Conservation (phyloP, 73 alveolate species). For the Tetrahymena borealis region DNA sequence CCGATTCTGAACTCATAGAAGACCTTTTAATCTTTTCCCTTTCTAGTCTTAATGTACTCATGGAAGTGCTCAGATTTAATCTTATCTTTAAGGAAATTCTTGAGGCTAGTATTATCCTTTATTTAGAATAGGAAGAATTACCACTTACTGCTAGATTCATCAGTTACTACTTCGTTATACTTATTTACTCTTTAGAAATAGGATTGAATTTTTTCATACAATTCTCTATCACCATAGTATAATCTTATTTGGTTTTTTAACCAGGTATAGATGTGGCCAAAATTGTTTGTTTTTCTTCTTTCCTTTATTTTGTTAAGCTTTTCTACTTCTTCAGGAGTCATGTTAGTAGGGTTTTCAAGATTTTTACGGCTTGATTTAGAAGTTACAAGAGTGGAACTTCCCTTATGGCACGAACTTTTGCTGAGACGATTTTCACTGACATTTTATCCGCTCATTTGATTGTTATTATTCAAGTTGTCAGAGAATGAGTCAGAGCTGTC, state of each 20-base stretch:
- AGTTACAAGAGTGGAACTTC: neutral
- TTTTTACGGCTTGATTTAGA: neutral
- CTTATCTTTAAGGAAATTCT: neutral
- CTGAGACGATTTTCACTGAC: neutral
- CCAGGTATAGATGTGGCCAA: neutral
- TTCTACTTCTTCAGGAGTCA: neutral
- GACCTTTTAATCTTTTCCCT: neutral
- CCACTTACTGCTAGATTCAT: constrained; percentile 1
- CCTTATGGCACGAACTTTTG: neutral
- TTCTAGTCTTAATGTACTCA: neutral
- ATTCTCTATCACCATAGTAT: neutral
- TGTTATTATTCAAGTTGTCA: neutral
- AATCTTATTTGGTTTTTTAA: neutral
- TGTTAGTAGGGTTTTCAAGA: neutral
- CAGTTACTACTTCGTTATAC: neutral
- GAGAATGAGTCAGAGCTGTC: neutral
- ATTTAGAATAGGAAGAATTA: neutral
- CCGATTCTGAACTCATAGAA: neutral
- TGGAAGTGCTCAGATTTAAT: neutral
- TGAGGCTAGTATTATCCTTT: neutral
- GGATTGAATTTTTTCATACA: neutral
- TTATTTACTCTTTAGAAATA: neutral
- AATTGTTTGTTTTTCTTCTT: neutral
- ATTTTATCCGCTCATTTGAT: neutral
- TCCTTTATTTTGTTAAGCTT: neutral